phyloP scores from a whole-genome alignment of 176 grass and related monocot genomes.

The Elaeis guineensis region DNA sequence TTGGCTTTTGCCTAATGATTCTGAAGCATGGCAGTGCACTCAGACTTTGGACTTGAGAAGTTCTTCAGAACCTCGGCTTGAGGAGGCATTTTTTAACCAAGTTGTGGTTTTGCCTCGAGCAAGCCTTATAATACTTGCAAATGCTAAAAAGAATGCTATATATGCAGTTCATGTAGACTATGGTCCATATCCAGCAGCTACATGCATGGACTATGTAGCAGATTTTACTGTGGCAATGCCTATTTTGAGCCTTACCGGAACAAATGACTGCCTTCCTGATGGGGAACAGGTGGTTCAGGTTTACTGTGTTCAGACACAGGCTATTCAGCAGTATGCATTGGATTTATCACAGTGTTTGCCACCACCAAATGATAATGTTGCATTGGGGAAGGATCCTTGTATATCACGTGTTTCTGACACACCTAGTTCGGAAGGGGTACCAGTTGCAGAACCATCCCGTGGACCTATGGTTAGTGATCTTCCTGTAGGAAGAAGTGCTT shows the following conservation, averaged over 20 bases:
- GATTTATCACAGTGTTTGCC: conserved; percentile 81
- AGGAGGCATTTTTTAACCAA: conserved; percentile 99
- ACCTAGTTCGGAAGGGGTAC: conserved; percentile 21
- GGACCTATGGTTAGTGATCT: conserved; percentile 32
- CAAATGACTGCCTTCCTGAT: conserved; percentile 40
- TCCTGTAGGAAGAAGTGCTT: conserved; percentile 22
- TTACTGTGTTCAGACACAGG: conserved; percentile 95
- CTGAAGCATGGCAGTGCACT: conserved; percentile 80
- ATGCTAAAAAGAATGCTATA: conserved; percentile 97
- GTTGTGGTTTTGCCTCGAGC: conserved; percentile 73
- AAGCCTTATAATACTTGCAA: conserved; percentile 90
- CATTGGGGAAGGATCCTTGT: conserved; percentile 42
- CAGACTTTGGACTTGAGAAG: conserved; percentile 75
- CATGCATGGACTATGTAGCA: conserved; percentile 79
- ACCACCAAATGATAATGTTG: conserved; percentile 33
- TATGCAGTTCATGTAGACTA: conserved; percentile 95
- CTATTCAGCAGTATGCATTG: conserved; percentile 89
- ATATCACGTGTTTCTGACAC: conserved; percentile 33
- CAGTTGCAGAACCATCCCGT: conserved; percentile 16
- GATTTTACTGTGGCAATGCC: conserved; percentile 97
- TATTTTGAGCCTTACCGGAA: conserved; percentile 85
- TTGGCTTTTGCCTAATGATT: conserved; percentile 64
- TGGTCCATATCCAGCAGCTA: conserved; percentile 51
- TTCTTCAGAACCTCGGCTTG: conserved; percentile 49
- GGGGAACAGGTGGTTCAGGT: conserved; percentile 79